Evolutionary conservation across 345 rosid species (phyloP), one percentile per base, ranked within the genome.

Genomic region (Raphanus sativus): DNA sequence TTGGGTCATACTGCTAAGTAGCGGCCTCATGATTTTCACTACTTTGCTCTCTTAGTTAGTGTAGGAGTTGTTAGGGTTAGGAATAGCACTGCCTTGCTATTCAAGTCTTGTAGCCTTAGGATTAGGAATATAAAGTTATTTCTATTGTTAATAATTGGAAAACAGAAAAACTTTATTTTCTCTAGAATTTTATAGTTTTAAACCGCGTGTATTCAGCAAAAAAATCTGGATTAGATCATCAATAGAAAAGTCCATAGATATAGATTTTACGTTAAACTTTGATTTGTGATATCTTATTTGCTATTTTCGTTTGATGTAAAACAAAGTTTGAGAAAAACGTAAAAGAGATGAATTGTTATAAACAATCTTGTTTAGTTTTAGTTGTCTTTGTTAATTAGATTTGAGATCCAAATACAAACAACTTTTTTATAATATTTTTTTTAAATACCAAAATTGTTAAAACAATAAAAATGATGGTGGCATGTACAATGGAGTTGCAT

Each of bases 11-110:
- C 58, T 52, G 58, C 58, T 52, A 52, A 15, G 58, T 6, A 52
- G 58, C 8, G 15, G 86, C 65, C 85, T 90, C 84, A 85, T 90
- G 70, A 84, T 94, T 71, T 87, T 90, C 85, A 84, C 90, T 33
- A 87, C 93, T 54, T 82, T 91, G 71, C 84, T 91, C 50, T 90
- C 91, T 62, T 78, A 78, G 69, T 13, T 52, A 63, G 65, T 9
- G 1, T 71, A 65, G 34, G 77, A 60, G 29, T 6, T 60, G 29
- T 6, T 60, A 66, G 64, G 69, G 6, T 28, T 72, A 67, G 69
- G 28, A 62, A 24, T 12, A 66, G 4, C 62, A 21, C 16, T 58
- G n/a, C 36, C 67, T 58, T 65, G 62, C 13, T 59, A 21, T n/a
- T 65, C 15, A 65, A 65, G 68, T 42, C 66, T 65, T 71, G 15